Percentiles rank a stretch among this genome's conserved stretches.
Conservation (phyloP, 2,329 filamentous ascomycete genomes). For the Huntiella omanensis region DNA sequence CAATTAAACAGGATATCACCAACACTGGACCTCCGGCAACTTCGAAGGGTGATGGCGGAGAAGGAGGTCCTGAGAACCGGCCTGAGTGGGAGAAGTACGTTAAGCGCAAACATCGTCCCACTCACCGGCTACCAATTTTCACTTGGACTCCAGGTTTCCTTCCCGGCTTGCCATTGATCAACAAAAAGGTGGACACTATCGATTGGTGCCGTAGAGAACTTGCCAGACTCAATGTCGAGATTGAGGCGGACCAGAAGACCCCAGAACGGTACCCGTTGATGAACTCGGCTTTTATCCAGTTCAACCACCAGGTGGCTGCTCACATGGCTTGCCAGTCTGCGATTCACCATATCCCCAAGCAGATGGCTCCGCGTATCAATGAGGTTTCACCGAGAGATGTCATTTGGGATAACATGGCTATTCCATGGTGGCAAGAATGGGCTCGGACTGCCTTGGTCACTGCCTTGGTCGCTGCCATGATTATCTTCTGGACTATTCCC, state of each 20-base stretch:
- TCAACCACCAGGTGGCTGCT: constrained; percentile 91
- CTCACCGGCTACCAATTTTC: constrained; percentile 52
- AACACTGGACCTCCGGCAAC: constrained; percentile 14
- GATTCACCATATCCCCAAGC: constrained; percentile 75
- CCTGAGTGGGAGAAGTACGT: constrained; percentile 67
- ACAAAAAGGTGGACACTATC: constrained; percentile 87
- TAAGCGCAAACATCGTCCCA: constrained; percentile 64
- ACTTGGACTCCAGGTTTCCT: constrained; percentile 45
- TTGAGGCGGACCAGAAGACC: constrained; percentile 72
- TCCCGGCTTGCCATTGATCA: constrained; percentile 57
- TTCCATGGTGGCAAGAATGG: constrained; percentile 86
- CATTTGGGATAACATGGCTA: constrained; percentile 92
- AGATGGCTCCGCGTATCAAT: constrained; percentile 84
- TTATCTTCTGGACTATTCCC: constrained; percentile 77
- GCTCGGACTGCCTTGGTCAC: constrained; percentile 49
- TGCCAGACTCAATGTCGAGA: constrained; percentile 75
- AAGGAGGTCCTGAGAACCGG: constrained; percentile 30
- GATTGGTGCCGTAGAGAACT: constrained; percentile 77
- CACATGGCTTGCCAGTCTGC: constrained; percentile 95
- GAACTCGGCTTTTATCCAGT: constrained; percentile 96
- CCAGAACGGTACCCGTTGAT: constrained; percentile 76
- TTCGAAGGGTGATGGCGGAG: constrained; percentile 30
- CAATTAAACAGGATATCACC: constrained; percentile 36
- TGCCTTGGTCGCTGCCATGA: constrained; percentile 49
- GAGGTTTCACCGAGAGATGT: constrained; percentile 89